Conservation (phyloP, 306 rosid species). For the Prinsepia uniflora region DNA sequence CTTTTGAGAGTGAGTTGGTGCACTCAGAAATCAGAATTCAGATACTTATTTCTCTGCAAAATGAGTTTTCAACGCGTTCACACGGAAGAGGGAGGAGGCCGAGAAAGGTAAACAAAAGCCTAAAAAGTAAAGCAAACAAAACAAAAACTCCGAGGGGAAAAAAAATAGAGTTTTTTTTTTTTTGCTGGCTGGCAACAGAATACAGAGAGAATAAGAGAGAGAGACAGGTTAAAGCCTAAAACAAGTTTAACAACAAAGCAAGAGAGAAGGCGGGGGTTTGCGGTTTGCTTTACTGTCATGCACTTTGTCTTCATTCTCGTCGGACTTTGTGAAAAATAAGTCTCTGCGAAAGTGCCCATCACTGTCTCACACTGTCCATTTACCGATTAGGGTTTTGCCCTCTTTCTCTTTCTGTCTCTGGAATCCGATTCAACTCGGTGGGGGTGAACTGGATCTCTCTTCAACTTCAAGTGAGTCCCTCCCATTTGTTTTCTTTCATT, state of each 20-base stretch:
- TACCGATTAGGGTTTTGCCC: constrained; percentile 30
- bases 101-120: neutral
- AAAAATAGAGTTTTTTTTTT: neutral
- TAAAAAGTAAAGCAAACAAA: neutral
- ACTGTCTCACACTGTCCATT: constrained; percentile 1
- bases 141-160: neutral
- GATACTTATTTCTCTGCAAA: neutral
- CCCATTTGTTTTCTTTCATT: neutral
- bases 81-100: neutral
- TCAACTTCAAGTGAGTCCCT: constrained; percentile 8
- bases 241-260: neutral
- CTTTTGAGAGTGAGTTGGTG: neutral
- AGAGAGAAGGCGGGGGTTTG: neutral
- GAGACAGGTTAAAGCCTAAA: neutral
- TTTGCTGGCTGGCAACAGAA: neutral
- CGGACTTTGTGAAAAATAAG: constrained; percentile 26
- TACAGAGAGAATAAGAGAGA: neutral
- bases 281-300: constrained; percentile 39
- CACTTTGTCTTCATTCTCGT: constrained; percentile 39
- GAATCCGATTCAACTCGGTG: constrained; percentile 33
- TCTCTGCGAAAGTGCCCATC: neutral
- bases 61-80: neutral
- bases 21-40: neutral
- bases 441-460: constrained; percentile 24
- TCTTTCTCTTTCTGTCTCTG: neutral